Evolutionary conservation across 164 flowering plant species (phyloP), one percentile per base, ranked within the genome.

Genomic region (Piper betle): DNA sequence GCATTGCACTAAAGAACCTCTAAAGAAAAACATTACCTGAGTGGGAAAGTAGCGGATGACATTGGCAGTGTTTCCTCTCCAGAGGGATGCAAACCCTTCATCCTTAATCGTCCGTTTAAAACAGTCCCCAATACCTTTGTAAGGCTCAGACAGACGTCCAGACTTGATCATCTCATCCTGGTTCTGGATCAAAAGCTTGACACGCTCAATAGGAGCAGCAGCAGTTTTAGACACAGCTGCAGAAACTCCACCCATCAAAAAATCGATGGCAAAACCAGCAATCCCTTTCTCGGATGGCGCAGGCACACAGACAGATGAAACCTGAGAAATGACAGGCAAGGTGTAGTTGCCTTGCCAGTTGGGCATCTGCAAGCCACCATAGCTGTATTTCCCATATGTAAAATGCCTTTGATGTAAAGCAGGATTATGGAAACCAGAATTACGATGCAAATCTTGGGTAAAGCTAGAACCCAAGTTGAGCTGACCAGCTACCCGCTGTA

Each of bases 1-100:
- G 2, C 33, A n/a, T n/a, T n/a, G n/a, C n/a, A 25, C 33, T 25
- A 25, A 25, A 25, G 33, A 25, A 25, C 33, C 33, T 25, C 33
- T 25, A 25, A 25, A 25, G 33, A 25, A 25, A 25, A 25, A 25
- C 1, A 60, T 6, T 61, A 87, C 96, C 90, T 85, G 96, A 66
- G 96, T 88, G 55, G 96, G 96, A 81, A 88, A 88, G 68, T 88
- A 88, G 71, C 92, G 82, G 70, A 88, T 88, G 68, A 85, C 96
- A 69, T 88, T 85, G 18, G 88, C 85, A 13, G 92, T 86, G 79
- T 88, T 88, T 48, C 92, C 88, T 74, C 96, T 88, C 96, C 96
- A 88, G 68, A 84, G 60, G 17, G 96, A 69, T 4, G 13, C 62
- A 55, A 79, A 2, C 2, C 96, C 96, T 71, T 88, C 96, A 2